Evolutionary conservation across 768 basidiomycete species (phyloP).

Genomic region (Ephemerocybe angulata): DNA sequence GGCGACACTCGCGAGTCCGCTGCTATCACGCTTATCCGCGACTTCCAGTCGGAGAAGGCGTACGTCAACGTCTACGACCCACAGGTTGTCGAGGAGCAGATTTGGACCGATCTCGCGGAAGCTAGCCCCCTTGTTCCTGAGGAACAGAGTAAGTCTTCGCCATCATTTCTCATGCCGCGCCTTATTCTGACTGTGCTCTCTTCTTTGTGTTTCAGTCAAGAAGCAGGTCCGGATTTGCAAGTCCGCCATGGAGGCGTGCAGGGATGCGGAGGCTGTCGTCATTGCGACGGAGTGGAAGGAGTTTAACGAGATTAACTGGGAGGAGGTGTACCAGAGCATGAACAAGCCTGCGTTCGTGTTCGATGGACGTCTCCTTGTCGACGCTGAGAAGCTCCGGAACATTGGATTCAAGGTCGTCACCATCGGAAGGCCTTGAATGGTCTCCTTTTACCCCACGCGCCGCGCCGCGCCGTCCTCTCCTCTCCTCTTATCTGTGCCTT

Average conservation of each 20-base stretch:
- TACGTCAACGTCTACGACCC: conserved; percentile 89
- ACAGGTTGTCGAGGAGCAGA: conserved; percentile 79
- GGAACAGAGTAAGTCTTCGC: conserved; percentile 56
- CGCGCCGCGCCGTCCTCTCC: not conserved
- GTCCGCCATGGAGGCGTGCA: conserved; percentile 85
- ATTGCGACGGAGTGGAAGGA: conserved; percentile 98
- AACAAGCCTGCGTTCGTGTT: conserved; percentile 99
- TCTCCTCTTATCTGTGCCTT: not conserved
- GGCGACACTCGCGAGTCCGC: conserved; percentile 98
- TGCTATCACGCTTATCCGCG: conserved; percentile 87
- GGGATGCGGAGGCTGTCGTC: conserved; percentile 86
- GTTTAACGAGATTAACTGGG: conserved; percentile 92
- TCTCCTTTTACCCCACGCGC: not conserved
- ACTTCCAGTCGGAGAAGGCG: conserved; percentile 91
- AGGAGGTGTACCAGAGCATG: conserved; percentile 79
- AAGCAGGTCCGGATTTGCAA: conserved; percentile 78
- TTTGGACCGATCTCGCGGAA: conserved; percentile 77
- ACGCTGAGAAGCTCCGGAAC: conserved; percentile 69
- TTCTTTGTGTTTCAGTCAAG: conserved; percentile 53
- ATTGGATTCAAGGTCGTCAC: conserved; percentile 84
- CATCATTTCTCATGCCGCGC: not conserved
- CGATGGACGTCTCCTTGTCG: conserved; percentile 86
- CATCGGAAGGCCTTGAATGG: conserved; percentile 7
- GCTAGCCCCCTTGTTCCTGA: conserved; percentile 62
- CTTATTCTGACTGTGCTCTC: conserved; percentile 3